These are phyloP conservation scores for Knoxia roxburghii DNA, from an alignment of 257 asterid genomes.

Conservation along the genomic window DNA sequence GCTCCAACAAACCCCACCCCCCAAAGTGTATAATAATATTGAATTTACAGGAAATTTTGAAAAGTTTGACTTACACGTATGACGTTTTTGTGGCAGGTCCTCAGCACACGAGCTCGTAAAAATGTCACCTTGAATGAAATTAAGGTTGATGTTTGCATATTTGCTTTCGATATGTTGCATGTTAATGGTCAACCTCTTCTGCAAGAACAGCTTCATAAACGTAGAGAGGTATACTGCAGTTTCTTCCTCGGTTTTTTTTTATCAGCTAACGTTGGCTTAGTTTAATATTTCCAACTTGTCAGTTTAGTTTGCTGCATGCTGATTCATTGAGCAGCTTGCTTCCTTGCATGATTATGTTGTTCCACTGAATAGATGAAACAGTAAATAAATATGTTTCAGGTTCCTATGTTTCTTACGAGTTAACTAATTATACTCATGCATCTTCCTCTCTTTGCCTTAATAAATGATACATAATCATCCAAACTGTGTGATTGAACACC, in stretches of 20 bases:
- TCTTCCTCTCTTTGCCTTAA: background rate
- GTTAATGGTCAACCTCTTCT: constrained; percentile 78
- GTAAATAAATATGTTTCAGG: no score
- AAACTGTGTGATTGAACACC: background rate
- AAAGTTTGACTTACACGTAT: constrained; percentile 12
- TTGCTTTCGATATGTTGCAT: constrained; percentile 86
- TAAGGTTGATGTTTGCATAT: constrained; percentile 84
- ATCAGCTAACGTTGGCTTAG: background rate
- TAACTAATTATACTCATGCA: no score
- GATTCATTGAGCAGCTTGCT: background rate
- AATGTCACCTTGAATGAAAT: constrained; percentile 65
- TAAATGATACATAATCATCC: background rate
- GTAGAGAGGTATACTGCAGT: constrained; percentile 64
- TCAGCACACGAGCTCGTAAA: constrained; percentile 87
- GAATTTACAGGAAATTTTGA: background rate
- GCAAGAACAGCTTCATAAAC: constrained; percentile 73
- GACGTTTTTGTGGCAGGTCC: constrained; percentile 49
- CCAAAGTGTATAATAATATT: background rate
- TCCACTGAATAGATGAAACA: background rate
- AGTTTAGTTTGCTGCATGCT: background rate
- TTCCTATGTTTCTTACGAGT: no score
- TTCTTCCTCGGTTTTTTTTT: background rate
- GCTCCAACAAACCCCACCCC: no score
- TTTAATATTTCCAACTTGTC: background rate
- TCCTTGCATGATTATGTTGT: background rate